phyloP scores from a whole-genome alignment of 441 rosid genomes.

The Gossypium schwendimanii region DNA sequence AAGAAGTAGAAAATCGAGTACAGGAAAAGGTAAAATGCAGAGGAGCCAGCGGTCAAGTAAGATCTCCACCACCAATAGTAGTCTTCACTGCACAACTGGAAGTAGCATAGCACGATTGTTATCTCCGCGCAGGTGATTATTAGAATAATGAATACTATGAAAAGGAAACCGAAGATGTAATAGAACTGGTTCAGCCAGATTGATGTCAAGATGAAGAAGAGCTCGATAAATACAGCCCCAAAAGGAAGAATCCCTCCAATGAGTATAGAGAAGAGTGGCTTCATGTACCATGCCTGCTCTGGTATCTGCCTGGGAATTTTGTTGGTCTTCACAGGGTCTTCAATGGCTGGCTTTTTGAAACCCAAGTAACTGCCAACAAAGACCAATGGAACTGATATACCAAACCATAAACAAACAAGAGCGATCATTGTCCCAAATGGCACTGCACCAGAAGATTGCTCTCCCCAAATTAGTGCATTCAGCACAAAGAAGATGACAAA shows the following conservation, averaged over 20 bases:
- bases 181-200: conserved; percentile 98
- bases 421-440: conserved; percentile 96
- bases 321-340: conserved; percentile 87
- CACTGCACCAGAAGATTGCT: conserved; percentile 88
- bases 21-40: conserved; percentile 85
- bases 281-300: conserved; percentile 96
- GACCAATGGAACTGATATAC: conserved; percentile 92
- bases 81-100: conserved; percentile 92
- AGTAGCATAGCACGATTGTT: conserved; percentile 84
- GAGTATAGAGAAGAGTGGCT: conserved; percentile 77
- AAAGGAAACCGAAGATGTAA: conserved; percentile 96
- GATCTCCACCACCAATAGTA: conserved; percentile 99
- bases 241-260: conserved; percentile 95
- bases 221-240: conserved; percentile 93
- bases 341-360: conserved; percentile 85
- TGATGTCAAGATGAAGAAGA: conserved; percentile 88
- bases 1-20: conserved; percentile 90
- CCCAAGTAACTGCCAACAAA: conserved; percentile 93
- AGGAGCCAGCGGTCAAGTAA: conserved; percentile 86
- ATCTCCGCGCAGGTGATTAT: conserved; percentile 87
- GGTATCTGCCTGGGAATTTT: conserved; percentile 89
- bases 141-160: conserved; percentile 78
- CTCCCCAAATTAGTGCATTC: conserved; percentile 86
- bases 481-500: conserved; percentile 76
- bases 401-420: conserved; percentile 91